phyloP scores from a whole-genome alignment of 2,329 filamentous ascomycete species.

The Monilinia vaccinii-corymbosi region DNA sequence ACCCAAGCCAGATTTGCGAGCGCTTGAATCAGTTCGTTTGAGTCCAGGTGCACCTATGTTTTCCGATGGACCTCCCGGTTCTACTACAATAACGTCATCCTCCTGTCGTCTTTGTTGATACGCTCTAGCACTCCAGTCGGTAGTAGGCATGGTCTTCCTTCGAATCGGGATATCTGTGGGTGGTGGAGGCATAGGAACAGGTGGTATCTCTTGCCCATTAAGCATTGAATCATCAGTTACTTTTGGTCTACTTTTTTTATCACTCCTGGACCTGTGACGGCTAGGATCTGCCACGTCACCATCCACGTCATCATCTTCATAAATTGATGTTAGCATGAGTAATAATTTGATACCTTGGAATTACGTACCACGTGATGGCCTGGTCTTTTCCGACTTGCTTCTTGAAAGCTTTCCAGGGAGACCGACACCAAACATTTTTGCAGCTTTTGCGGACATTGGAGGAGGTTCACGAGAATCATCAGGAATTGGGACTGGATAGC shows the following conservation, averaged over 20 bases:
- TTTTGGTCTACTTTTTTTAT: slow-evolving; percentile 35
- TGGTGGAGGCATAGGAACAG: slow-evolving; percentile 28
- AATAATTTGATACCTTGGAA: slow-evolving; percentile 4
- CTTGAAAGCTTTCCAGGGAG: slow-evolving; percentile 39
- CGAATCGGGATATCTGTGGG: slow-evolving; percentile 23
- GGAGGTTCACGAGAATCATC: slow-evolving; percentile 46
- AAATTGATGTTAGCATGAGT: slow-evolving; percentile 15
- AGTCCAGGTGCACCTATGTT: slow-evolving; percentile 26
- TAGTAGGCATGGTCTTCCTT: slow-evolving; percentile 19
- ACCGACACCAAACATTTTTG: slow-evolving; percentile 59
- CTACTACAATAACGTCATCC: slow-evolving; percentile 52
- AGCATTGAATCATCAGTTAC: slow-evolving; percentile 29
- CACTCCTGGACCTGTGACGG: slow-evolving; percentile 40
- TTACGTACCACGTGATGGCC: slow-evolving; percentile 35
- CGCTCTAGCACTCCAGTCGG: slow-evolving; percentile 32
- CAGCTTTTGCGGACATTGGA: slow-evolving; percentile 65
- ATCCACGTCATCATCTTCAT: slow-evolving; percentile 42
- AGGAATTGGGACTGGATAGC: slow-evolving; percentile 62
- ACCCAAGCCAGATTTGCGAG: slow-evolving; percentile 50
- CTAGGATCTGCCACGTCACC: slow-evolving; percentile 37
- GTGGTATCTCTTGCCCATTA: slow-evolving; percentile 19
- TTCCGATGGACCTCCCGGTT: slow-evolving; percentile 39
- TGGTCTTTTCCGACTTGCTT: slow-evolving; percentile 38
- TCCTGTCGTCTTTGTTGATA: slow-evolving; percentile 57
- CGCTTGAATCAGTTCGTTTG: slow-evolving; percentile 52